Base-by-base conservation (phyloP, 345 rosid species). In the Lumnitzera racemosa region DNA sequence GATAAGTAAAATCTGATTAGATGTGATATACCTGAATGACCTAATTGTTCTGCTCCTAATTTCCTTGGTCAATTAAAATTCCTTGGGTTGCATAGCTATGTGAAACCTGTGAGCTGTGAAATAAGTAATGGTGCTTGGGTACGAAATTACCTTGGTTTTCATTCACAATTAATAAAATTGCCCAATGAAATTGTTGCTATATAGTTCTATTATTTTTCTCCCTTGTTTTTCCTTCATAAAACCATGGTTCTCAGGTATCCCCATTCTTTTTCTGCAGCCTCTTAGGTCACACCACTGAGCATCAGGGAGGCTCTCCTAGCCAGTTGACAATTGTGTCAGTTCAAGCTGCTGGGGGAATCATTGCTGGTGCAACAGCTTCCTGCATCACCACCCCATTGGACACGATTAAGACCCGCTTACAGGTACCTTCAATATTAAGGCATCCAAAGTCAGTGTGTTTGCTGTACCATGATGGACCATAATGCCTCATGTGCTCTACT, bases 361-460 rank as follows among this genome's bases (percentile, higher is more conserved):
- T 90, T 53, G 97, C 97, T 0, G 99, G 99, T 67, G 99, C 96
- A 61, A 82, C 95, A 57, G 96, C 99, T 23, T 89, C 99, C 64
- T 78, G 87, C 65, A 83, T 94, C 73, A 89, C 97, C 25, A 89
- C 97, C 47, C 99, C 99, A 50, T 64, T 94, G 75, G 99, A 94
- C 78, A 94, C 96, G 27, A 81, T 94, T 66, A 94, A 94, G 81
- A 94, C 97, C 24, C 97, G 97, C 51, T 72, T 94, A 52, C 97
- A 94, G 95, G 99, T 92, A 77, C 54, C 52, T 56, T 57, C 72
- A 14, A 15, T 36, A 36, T 36, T 36, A 36, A 36, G 43, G 10
- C 43, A 36, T 9, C 9, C 43, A 36, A 2, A 27, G 5, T 36
- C 43, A 36, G 0, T 36, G 9, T 36, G 43, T 36, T 36, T 36